Base-by-base conservation (phyloP, 331 rosid genomes). In the Acacia pycnantha region DNA sequence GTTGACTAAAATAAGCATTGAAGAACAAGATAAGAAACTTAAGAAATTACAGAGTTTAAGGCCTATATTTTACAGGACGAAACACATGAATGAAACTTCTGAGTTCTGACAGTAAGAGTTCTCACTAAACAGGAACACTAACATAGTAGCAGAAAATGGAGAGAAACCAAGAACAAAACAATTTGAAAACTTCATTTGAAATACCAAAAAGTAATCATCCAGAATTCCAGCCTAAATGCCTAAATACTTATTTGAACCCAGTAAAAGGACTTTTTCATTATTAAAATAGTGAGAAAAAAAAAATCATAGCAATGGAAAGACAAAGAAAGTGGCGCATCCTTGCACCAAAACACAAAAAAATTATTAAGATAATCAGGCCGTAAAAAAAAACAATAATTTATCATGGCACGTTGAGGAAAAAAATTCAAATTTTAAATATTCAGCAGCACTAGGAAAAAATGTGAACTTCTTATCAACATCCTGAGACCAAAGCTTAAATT, bases 1-100 rank as follows among this genome's bases (percentile, higher is more conserved):
- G 84, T 69, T 64, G 50, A 67, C 58, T 61, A 72, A 35, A 71
- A 82, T 33, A 53, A 82, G 81, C 73, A 78, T 18, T 48, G 58
- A 79, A 81, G 68, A 76, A 75, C 10, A 35, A 24, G 24, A 53
- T 33, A 70, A 71, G 70, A 74, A 78, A 74, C 59, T 71, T 40
- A 73, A 77, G 75, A 59, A 48, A 33, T 64, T n/a, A 67, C 22
- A 37, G 31, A 48, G 13, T 67, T 64, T 24, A 71, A 40, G 81
- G 64, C 62, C 43, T 59, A 65, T 8, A 26, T 74, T 82, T 67
- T 44, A 33, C n/a, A 61, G 48, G 54, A 81, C 53, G 81, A 77
- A 56, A 77, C 46, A 82, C 58, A 76, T 26, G 46, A 76, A 43
- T 51, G 69, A 81, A 78, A 78, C 47, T 62, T 74, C 68, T 51